A percentile compares a stretch with the other conserved stretches of the same genome.
Conservation (phyloP, 768 basidiomycete genomes). For the Tylopilus plumbeoviolaceoides region DNA sequence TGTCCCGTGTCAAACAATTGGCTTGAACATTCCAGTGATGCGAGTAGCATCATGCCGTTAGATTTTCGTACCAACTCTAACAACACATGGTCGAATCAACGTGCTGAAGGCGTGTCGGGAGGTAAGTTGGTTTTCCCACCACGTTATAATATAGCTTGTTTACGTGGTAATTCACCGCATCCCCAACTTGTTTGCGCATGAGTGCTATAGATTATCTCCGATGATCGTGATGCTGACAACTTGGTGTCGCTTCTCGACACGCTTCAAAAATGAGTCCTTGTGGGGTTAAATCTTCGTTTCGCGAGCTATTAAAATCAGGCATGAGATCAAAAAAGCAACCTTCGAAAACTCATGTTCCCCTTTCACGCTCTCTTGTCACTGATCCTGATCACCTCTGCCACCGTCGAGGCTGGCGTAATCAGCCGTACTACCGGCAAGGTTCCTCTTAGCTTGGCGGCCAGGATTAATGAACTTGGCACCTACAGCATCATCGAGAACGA, state of each 20-base stretch:
- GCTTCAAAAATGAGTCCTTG: neutral
- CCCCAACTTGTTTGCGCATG: no score
- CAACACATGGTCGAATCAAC: no score
- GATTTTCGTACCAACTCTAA: no score
- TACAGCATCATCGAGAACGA: constrained; percentile 11
- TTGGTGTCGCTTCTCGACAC: neutral
- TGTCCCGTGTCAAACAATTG: no score
- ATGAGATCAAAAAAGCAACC: neutral
- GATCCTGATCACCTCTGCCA: neutral
- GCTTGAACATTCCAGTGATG: no score
- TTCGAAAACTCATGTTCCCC: neutral
- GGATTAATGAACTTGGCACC: constrained; percentile 6
- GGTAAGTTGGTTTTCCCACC: no score
- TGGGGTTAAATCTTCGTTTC: neutral
- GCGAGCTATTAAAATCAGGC: neutral
- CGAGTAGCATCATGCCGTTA: no score
- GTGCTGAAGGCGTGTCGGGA: no score
- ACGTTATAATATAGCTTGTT: no score
- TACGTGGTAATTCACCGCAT: no score
- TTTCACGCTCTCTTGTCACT: neutral
- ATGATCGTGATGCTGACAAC: neutral
- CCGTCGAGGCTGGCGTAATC: neutral
- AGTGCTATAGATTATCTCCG: no score
- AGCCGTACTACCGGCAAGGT: neutral
- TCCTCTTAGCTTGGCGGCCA: constrained; percentile 11